A percentile compares a stretch with the other conserved stretches of the same genome.
phyloP scores from a whole-genome alignment of 2,329 filamentous ascomycete species.

The Endothia cerciana region DNA sequence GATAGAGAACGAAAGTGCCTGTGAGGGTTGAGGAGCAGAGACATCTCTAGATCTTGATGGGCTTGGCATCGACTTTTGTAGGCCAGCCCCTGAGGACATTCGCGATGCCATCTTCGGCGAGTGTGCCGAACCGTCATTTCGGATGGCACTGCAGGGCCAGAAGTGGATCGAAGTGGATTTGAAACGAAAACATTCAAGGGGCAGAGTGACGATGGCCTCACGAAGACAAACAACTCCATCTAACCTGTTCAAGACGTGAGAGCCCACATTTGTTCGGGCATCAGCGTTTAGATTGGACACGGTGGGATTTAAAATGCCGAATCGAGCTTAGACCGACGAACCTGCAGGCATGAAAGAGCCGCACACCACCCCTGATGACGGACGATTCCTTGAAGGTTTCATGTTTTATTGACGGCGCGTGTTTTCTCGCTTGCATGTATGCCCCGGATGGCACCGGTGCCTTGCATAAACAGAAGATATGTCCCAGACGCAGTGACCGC shows the following conservation, averaged over 20 bases:
- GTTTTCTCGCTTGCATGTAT: slow-evolving; percentile 3
- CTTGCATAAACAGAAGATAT: neutral
- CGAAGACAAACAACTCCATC: too few species aligned
- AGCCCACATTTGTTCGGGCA: neutral
- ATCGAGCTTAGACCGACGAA: slow-evolving; percentile 10
- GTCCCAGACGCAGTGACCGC: neutral
- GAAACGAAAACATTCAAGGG: slow-evolving; percentile 16
- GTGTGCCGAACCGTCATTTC: slow-evolving; percentile 17
- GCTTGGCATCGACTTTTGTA: slow-evolving; percentile 19
- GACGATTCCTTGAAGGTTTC: slow-evolving; percentile 16
- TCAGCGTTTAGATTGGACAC: neutral
- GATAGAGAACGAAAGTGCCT: slow-evolving; percentile 21
- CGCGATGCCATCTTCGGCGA: slow-evolving; percentile 14
- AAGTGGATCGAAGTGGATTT: slow-evolving; percentile 13
- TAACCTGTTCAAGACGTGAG: neutral
- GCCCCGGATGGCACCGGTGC: neutral
- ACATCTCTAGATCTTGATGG: slow-evolving; percentile 14
- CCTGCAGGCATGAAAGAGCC: slow-evolving; percentile 16
- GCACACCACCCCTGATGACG: slow-evolving; percentile 9
- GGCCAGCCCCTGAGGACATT: neutral
- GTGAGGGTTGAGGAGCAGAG: slow-evolving; percentile 12
- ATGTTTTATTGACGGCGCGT: slow-evolving; percentile 22
- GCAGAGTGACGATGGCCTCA: slow-evolving; percentile 2
- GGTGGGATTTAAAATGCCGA: neutral
- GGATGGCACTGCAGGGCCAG: slow-evolving; percentile 18